Evolutionary conservation across 2,329 filamentous ascomycete species (phyloP), one percentile per base, ranked within the genome.

Genomic region (Pseudogymnoascus sp.): DNA sequence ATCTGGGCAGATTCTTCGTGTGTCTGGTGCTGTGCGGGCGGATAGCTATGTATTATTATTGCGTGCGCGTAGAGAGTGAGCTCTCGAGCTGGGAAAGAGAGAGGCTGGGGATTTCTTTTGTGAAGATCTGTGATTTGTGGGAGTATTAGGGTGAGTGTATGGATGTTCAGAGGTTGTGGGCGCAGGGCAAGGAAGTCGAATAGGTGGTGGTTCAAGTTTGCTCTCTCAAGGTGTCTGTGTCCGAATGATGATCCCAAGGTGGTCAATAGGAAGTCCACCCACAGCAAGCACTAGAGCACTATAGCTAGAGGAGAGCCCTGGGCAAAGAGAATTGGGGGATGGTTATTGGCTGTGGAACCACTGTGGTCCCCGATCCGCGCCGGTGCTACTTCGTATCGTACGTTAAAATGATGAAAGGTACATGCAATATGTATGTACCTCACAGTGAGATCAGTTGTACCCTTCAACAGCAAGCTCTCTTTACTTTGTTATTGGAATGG

Each of bases 221-320:
- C 50, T 56, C 50, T 56, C 50, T 33, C 50, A 56, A 56, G 28
- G 50, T 56, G 50, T 56, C 50, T 56, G 44, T 11, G 47, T 50
- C n/a, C 25, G 25, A 56, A 33, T 56, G 47, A 56, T 56, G 47
- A 56, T 56, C 47, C 47, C 25, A 33, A 56, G 47, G 47, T 56
- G 47, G 47, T 56, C 47, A 53, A 33, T 33, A 25, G 23, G 23
- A 25, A 25, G 28, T 8, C 28, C 28, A 28, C 23, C 31, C 23
- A 50, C 23, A 28, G 23, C 14, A 28, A 28, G 23, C 18, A 50
- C 23, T 23, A 53, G 14, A 31, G 6, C 4, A 21, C 21, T 21
- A 21, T 2, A 21, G 21, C 21, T 21, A 21, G 21, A 21, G 21
- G 21, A 53, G 47, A 31, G 47, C 25, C 47, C 11, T 11, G 47